Percentiles rank a stretch among this genome's conserved stretches.
phyloP scores from a whole-genome alignment of 208 protist genomes.

The Leishmania amazonensis region DNA sequence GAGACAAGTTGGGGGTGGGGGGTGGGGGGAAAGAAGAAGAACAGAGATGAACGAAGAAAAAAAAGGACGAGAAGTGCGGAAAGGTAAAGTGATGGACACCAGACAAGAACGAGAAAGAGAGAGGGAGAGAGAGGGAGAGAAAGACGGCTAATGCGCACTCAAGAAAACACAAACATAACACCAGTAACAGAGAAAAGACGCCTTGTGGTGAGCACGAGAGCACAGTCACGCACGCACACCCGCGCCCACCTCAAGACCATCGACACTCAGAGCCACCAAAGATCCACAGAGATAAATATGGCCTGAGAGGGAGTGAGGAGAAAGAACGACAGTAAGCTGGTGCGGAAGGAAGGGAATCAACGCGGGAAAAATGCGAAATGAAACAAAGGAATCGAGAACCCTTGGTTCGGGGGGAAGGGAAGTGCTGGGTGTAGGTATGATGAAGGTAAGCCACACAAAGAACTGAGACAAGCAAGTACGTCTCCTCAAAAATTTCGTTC shows the following conservation, averaged over 20 bases:
- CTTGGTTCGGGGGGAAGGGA: background rate
- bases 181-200: no score
- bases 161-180: background rate
- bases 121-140: background rate
- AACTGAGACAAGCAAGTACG: background rate
- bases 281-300: background rate
- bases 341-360: background rate
- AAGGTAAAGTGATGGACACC: background rate
- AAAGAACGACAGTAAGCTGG: background rate
- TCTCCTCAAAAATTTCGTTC: background rate
- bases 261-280: background rate
- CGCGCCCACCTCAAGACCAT: background rate
- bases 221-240: background rate
- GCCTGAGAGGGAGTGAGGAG: background rate
- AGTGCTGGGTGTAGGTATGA: background rate
- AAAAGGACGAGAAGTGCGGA: background rate
- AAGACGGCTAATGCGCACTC: background rate
- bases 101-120: constrained; percentile 1
- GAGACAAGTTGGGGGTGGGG: background rate
- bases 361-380: background rate
- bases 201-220: no score
- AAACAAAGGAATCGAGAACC: background rate
- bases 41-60: background rate
- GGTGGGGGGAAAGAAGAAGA: background rate
- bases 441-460: background rate